phyloP scores from a whole-genome alignment of 371 early-diverging fungal genomes.

The Chytridium lagenaria region DNA sequence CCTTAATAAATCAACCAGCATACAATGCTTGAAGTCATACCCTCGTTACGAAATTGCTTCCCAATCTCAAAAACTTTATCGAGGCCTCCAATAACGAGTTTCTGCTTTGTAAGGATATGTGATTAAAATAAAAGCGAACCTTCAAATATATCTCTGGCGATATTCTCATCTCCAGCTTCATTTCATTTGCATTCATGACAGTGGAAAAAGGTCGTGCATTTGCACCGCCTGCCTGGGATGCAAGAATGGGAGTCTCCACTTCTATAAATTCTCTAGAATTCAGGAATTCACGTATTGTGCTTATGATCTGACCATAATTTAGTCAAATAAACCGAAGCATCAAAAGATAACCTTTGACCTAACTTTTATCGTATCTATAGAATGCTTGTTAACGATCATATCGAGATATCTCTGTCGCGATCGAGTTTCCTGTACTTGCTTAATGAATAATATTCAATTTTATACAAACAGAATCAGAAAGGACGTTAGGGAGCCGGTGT shows the following conservation, averaged over 20 bases:
- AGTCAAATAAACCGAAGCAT: background rate
- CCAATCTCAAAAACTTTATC: conserved; percentile 97
- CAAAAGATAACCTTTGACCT: conserved; percentile 63
- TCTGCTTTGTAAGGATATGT: conserved; percentile 50
- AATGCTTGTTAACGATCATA: conserved; percentile 82
- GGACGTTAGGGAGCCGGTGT: conserved; percentile 72
- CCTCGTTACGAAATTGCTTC: conserved; percentile 96
- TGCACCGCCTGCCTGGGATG: conserved; percentile 91
- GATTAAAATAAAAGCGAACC: conserved; percentile 33
- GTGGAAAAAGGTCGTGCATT: conserved; percentile 95
- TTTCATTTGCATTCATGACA: conserved; percentile 75
- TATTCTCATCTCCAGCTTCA: conserved; percentile 86
- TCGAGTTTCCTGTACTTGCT: conserved; percentile 66
- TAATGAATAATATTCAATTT: too few relatives aligned
- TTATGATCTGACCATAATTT: conserved; percentile 61
- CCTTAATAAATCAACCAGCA: conserved; percentile 51
- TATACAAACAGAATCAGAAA: conserved; percentile 25
- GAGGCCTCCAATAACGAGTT: conserved; percentile 94
- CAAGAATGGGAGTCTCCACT: conserved; percentile 96
- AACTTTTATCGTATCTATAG: conserved; percentile 59
- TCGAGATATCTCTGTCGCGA: conserved; percentile 90
- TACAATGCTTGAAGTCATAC: conserved; percentile 16
- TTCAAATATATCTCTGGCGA: conserved; percentile 97
- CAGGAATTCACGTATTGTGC: conserved; percentile 78
- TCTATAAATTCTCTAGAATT: conserved; percentile 86